Conservation (phyloP, 768 basidiomycete species). For the Omphalotus guepiniiformis region DNA sequence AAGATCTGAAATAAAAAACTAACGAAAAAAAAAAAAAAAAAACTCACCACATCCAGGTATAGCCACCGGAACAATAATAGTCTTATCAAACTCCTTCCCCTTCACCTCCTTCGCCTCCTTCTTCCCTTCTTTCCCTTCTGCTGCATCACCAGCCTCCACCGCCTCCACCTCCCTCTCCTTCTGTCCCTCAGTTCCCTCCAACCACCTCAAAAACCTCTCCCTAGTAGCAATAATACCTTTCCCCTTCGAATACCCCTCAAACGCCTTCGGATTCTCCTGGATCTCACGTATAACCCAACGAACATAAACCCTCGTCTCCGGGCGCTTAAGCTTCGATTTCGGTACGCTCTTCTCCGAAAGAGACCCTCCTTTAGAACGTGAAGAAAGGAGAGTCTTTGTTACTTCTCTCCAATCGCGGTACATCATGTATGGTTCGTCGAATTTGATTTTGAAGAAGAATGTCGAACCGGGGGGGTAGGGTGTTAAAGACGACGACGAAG, state of each 20-base stretch:
- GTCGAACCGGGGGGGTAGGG: conserved; percentile 79
- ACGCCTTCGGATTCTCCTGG: conserved; percentile 49
- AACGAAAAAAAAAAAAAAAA: not conserved
- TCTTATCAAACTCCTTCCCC: conserved; percentile 49
- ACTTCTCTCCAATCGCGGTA: conserved; percentile 97
- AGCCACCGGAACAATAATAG: conserved; percentile 83
- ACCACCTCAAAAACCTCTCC: conserved; percentile 73
- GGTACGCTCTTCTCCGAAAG: conserved; percentile 38
- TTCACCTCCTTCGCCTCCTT: conserved; percentile 33
- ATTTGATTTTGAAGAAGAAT: conserved; percentile 99
- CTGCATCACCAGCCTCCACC: conserved; percentile 17
- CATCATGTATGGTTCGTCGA: conserved; percentile 98
- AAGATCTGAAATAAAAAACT: not conserved
- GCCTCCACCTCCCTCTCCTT: too few species aligned
- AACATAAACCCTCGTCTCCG: conserved; percentile 77
- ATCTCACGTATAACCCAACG: conserved; percentile 84
- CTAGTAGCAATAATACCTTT: conserved; percentile 85
- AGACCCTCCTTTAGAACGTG: conserved; percentile 22
- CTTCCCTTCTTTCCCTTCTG: conserved; percentile 24
- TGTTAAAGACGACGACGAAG: too few species aligned
- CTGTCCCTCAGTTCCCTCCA: conserved; percentile 44
- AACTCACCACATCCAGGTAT: conserved; percentile 88
- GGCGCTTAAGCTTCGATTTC: conserved; percentile 63
- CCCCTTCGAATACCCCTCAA: conserved; percentile 60
- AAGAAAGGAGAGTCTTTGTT: conserved; percentile 67